phyloP scores from a whole-genome alignment of 345 rosid genomes.

The Arabis hirsuta region DNA sequence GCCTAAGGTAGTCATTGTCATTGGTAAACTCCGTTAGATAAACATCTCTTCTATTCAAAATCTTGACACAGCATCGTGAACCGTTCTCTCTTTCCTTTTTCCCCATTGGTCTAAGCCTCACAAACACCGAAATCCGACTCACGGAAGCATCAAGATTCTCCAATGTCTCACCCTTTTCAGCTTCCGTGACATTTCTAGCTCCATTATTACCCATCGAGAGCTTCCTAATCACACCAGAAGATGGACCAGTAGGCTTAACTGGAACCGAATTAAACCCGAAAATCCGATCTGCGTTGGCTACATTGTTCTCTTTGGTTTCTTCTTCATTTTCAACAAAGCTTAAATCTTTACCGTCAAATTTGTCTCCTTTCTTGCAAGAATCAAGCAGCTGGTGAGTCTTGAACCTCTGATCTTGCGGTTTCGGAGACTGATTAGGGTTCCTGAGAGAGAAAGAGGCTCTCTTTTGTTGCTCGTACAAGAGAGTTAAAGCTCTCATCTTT shows the following conservation, averaged over 20 bases:
- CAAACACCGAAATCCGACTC: conserved; percentile 79
- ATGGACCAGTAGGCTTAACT: conserved; percentile 46
- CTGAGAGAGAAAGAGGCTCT: conserved; percentile 59
- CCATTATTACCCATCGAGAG: conserved; percentile 62
- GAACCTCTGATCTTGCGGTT: conserved; percentile 56
- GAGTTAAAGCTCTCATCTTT: conserved; percentile 84
- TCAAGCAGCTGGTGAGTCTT: conserved; percentile 55
- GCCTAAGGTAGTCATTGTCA: conserved; percentile 84
- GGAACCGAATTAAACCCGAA: conserved; percentile 58
- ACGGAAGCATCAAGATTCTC: conserved; percentile 45
- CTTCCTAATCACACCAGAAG: conserved; percentile 62
- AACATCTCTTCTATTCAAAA: conserved; percentile 80
- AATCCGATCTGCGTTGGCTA: conserved; percentile 57
- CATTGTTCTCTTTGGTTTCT: conserved; percentile 65
- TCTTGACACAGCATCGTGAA: conserved; percentile 73
- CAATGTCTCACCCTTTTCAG: conserved; percentile 52
- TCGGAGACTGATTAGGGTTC: conserved; percentile 52
- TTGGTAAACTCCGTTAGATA: conserved; percentile 80
- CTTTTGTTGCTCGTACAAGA: conserved; percentile 93
- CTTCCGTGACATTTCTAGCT: conserved; percentile 45
- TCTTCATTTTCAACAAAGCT: conserved; percentile 59
- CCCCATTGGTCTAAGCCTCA: conserved; percentile 92
- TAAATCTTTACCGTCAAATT: conserved; percentile 38
- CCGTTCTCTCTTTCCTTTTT: conserved; percentile 90
- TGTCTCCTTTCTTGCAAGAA: conserved; percentile 52